These are phyloP conservation scores for Escovopsis sp. DNA, from an alignment of 2,329 filamentous ascomycete species.

Conservation along the genomic window DNA sequence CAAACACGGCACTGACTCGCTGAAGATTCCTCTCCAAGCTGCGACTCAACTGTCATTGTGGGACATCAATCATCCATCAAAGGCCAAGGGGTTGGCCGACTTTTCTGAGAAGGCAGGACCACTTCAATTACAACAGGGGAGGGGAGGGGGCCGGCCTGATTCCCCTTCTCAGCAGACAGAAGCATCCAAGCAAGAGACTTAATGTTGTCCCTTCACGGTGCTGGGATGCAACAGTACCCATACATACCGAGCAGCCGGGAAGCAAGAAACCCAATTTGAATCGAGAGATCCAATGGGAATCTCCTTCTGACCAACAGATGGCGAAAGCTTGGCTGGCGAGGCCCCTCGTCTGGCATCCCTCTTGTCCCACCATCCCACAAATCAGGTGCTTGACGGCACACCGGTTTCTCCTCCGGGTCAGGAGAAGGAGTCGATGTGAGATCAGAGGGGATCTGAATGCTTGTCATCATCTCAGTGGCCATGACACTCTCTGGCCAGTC, in stretches of 20 bases:
- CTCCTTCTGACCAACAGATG: conserved; percentile 4
- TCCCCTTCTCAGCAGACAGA: too few species aligned
- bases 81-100: too few species aligned
- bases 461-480: conserved; percentile 2
- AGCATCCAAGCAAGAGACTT: too few species aligned
- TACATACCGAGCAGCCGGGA: too few species aligned
- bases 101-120: too few species aligned
- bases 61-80: too few species aligned
- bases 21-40: neutral
- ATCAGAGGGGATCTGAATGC: neutral
- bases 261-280: conserved; percentile 1
- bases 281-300: conserved; percentile 4
- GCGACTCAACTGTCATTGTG: too few species aligned
- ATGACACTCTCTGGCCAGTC: conserved; percentile 2
- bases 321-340: conserved; percentile 3
- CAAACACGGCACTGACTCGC: neutral
- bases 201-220: neutral
- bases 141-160: too few species aligned
- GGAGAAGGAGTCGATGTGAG: neutral
- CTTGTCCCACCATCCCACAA: conserved; percentile 6
- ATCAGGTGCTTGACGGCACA: conserved; percentile 5
- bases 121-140: too few species aligned
- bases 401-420: conserved; percentile 4
- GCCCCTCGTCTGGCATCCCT: conserved; percentile 2
- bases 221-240: neutral